Evolutionary conservation across 345 rosid genomes (phyloP).

Genomic region (Melastoma malabathricum): DNA sequence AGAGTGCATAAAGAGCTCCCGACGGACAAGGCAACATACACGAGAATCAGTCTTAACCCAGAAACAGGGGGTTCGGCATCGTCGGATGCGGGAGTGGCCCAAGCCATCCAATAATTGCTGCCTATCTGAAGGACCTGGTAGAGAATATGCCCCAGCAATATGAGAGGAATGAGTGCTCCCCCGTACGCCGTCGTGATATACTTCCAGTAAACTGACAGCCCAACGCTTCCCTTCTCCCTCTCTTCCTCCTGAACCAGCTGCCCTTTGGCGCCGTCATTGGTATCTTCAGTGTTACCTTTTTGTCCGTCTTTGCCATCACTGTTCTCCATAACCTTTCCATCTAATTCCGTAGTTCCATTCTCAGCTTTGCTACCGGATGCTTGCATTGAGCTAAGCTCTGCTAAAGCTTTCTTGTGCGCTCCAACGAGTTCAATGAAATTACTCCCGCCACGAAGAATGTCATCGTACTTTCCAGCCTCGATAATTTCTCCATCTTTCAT

Average conservation of each 20-base stretch:
- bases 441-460: slow-evolving; percentile 46
- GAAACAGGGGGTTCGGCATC: slow-evolving; percentile 30
- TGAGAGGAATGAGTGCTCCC: slow-evolving; percentile 53
- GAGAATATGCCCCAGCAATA: slow-evolving; percentile 38
- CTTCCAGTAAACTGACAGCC: slow-evolving; percentile 52
- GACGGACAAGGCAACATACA: slow-evolving; percentile 37
- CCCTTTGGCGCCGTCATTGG: slow-evolving; percentile 24
- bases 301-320: too few relatives aligned
- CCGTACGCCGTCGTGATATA: slow-evolving; percentile 49
- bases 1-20: slow-evolving; percentile 50
- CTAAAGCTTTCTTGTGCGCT: slow-evolving; percentile 57
- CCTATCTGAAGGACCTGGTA: slow-evolving; percentile 47
- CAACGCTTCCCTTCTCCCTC: slow-evolving; percentile 74
- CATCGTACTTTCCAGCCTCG: slow-evolving; percentile 60
- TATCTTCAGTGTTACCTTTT: slow-evolving; percentile 12
- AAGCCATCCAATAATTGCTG: slow-evolving; percentile 80
- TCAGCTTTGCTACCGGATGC: too few relatives aligned
- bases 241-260: slow-evolving; percentile 85
- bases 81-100: slow-evolving; percentile 47
- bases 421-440: slow-evolving; percentile 69
- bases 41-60: slow-evolving; percentile 25
- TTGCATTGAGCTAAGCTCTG: too few relatives aligned
- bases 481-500: slow-evolving; percentile 72
- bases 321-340: slow-evolving; percentile 17
- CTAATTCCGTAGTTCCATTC: too few relatives aligned